Evolutionary conservation across 306 rosid species (phyloP), one percentile per base, ranked within the genome.

Genomic region (Inga laurina): DNA sequence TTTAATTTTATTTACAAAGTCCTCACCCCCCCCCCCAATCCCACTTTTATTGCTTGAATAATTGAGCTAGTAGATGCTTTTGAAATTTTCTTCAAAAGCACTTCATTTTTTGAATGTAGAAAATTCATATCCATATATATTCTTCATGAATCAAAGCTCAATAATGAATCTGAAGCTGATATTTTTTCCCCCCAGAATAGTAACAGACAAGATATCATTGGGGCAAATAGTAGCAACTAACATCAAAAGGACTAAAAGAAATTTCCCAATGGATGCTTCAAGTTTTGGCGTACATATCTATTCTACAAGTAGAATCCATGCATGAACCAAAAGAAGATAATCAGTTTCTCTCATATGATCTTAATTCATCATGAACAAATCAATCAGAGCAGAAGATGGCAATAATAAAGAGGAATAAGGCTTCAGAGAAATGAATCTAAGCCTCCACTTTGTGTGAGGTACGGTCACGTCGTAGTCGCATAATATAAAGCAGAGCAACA

Each of bases 281-380:
- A 39, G 43, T 39, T 39, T 39, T 39, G 43, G 8, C 43, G 43
- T 39, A 39, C 43, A 39, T 39, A 39, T 6, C 43, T 39, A 67
- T 45, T 84, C 91, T 24, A 66, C 84, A 52, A 85, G 74, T 52
- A 88, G 78, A 79, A 72, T 74, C 61, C 93, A 83, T 10, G 88
- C 43, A 39, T 39, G 43, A 82, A 72, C 45, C 79, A n/a, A 77
- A 81, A 74, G 77, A 89, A 15, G 48, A 83, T 14, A 78, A 84
- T 15, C 72, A 66, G 37, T 57, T 57, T 57, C 27, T 57, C 64
- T 57, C 30, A 57, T 57, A 6, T 57, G 65, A n/a, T 8, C 65
- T 57, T n/a, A 9, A n/a, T 57, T 8, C 65, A 57, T 57, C 65
- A 57, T 21, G 65, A 2, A 8, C 65, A 57, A 74, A 81, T 64